A percentile compares a stretch with the other conserved stretches of the same genome.
These are phyloP conservation scores for Claviceps sp. DNA, from an alignment of 2,329 filamentous ascomycete genomes.

Conservation along the genomic window DNA sequence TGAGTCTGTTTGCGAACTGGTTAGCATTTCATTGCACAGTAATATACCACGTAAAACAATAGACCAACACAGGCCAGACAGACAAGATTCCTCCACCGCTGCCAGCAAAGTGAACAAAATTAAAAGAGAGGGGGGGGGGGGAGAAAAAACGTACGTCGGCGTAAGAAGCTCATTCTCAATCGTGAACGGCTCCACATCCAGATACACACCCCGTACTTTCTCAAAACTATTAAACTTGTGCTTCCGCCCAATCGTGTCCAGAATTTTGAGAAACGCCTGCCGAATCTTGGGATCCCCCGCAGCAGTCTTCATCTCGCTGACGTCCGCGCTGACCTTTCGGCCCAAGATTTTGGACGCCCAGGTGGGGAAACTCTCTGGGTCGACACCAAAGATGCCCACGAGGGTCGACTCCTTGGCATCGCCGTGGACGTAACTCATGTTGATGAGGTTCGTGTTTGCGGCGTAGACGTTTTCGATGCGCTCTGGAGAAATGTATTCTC, in stretches of 20 bases:
- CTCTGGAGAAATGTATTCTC: slow-evolving; percentile 96
- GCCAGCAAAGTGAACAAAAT: neutral
- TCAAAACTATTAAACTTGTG: slow-evolving; percentile 91
- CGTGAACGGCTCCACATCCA: slow-evolving; percentile 81
- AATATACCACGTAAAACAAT: neutral
- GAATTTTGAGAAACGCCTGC: slow-evolving; percentile 60
- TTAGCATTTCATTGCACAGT: slow-evolving; percentile 7
- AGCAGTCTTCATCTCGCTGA: slow-evolving; percentile 52
- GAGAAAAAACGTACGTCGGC: slow-evolving; percentile 55
- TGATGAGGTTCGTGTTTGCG: slow-evolving; percentile 64
- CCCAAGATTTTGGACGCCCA: slow-evolving; percentile 70
- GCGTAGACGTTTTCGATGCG: slow-evolving; percentile 92
- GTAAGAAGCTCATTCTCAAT: slow-evolving; percentile 86
- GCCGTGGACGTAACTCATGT: slow-evolving; percentile 80
- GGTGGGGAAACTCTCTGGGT: slow-evolving; percentile 68
- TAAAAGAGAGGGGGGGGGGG: neutral
- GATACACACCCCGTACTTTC: slow-evolving; percentile 56
- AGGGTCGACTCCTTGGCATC: slow-evolving; percentile 71
- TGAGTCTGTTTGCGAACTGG: slow-evolving; percentile 28
- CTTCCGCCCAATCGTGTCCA: slow-evolving; percentile 66
- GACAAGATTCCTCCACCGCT: neutral
- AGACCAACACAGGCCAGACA: too few species aligned
- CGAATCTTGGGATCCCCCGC: slow-evolving; percentile 57
- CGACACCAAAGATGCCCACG: slow-evolving; percentile 78
- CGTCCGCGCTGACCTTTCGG: slow-evolving; percentile 50